Base-by-base conservation (phyloP, 495 filamentous ascomycete genomes). In the Penicillium manginii region DNA sequence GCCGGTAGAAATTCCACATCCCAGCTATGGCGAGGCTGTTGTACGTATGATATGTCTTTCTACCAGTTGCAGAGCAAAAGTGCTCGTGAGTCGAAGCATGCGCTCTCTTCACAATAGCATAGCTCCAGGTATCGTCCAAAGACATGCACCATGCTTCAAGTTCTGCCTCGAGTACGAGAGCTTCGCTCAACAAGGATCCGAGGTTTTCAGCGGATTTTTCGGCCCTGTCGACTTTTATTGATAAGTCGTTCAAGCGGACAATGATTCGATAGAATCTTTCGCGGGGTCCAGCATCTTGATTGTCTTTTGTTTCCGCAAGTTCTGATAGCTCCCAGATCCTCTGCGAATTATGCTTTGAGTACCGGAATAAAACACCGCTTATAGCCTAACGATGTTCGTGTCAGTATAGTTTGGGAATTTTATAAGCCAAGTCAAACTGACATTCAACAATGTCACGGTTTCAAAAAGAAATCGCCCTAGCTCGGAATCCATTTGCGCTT, bases 1-100 rank as follows among this genome's bases (percentile, higher is more conserved):
- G 62, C 5, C 55, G 59, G 17, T 59, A 65, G 26, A 61, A 37
- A 21, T 61, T 65, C 62, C 62, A 65, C 35, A 61, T 46, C 3
- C 58, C 46, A 8, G 59, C 58, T 4, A 54, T 0, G 23, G 11
- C 18, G 21, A 58, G 26, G 15, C 29, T 55, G 8, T 19, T 31
- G 40, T 59, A 65, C 5, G 50, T 15, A 26, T 65, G 58, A 18
- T 61, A 53, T 37, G 6, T 47, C 12, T 37, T 33, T 17, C 47
- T 14, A 12, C 45, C 26, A 11, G 23, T 29, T 17, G 50, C 12
- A 18, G 40, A 47, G 8, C 37, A 46, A 8, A 29, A 31, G 8
- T 45, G 11, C 8, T 35, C 17, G 6, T 26, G 15, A 12, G 12
- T 9, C 1, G 29, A 18, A 5, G 39, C n/a, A 22, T 15, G n/a